Evolutionary conservation across 1,284 basidiomycete species (phyloP), one percentile per base, ranked within the genome.

Genomic region (Papiliotrema nemorosa): DNA sequence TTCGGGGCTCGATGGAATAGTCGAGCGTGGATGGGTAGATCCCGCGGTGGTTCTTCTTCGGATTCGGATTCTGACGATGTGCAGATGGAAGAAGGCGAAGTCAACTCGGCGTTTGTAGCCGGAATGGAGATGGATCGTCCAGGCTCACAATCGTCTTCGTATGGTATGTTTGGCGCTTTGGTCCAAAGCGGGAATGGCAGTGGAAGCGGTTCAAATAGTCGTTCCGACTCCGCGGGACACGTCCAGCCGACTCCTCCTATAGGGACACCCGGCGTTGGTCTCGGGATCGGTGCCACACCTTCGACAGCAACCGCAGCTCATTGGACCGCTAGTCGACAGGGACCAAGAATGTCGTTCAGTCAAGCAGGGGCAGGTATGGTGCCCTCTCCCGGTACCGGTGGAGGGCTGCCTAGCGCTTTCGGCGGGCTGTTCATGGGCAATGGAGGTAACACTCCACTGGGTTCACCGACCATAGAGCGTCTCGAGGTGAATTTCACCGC

Each of bases 41-140:
- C 41, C 6, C 50, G 16, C 16, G 16, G 31, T 9, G 10, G 9
- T 9, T 16, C 31, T 16, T 33, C 46, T 7, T 50, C 52, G 20
- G 54, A 56, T 31, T 54, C 56, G 27, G 70, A 70, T 49, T 60
- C 61, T 7, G 70, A 73, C 50, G 64, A 69, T 24, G 66, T 66
- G 24, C 57, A 60, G 45, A 50, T 57, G 29, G 56, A 61, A 48
- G 64, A 64, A n/a, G 66, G 67, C 21, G 61, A 64, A 3, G 70
- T 73, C 51, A 70, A 70, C 52, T 49, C 58, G 13, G 70, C 69
- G 1, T 73, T 71, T 33, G 70, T 69, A 18, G 66, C 67, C 26
- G 63, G 66, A 6, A 73, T 73, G 70, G 70, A 73, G 40, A 66
- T 73, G 59, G 70, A 73, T 48, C 50, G 69, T 9, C 67, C 67